These are phyloP conservation scores for Solanum infundibuliforme DNA, from an alignment of 257 asterid genomes.

Conservation along the genomic window DNA sequence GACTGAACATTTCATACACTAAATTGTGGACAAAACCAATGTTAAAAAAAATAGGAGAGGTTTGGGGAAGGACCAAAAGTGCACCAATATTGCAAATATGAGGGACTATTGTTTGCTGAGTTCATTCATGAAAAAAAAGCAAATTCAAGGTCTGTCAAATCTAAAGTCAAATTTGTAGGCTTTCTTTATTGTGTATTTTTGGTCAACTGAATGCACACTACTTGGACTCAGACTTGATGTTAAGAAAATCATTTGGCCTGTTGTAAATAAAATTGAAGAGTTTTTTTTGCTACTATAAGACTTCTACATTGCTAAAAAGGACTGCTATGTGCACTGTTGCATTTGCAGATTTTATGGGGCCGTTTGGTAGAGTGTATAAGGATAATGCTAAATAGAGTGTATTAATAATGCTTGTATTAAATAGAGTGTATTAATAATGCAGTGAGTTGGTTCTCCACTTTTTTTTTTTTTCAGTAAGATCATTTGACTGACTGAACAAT, in stretches of 20 bases:
- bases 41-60: background rate
- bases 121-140: conserved; percentile 71
- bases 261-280: background rate
- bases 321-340: background rate
- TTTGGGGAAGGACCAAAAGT: background rate
- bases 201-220: background rate
- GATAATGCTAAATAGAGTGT: background rate
- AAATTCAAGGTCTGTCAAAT: conserved; percentile 66
- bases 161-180: background rate
- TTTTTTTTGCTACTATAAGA: background rate
- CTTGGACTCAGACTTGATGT: background rate
- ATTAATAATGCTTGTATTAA: background rate
- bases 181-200: background rate
- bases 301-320: background rate
- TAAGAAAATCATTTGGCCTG: background rate
- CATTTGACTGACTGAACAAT: background rate
- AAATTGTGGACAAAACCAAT: background rate
- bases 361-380: background rate
- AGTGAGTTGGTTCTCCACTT: background rate
- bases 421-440: background rate
- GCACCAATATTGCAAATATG: background rate
- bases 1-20: background rate
- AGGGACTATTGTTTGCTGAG: conserved; percentile 51
- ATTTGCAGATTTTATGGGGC: background rate
- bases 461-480: no score